Evolutionary conservation across 352 stramenopile species (phyloP), one percentile per base, ranked within the genome.

Genomic region (Phytophthora melonis): DNA sequence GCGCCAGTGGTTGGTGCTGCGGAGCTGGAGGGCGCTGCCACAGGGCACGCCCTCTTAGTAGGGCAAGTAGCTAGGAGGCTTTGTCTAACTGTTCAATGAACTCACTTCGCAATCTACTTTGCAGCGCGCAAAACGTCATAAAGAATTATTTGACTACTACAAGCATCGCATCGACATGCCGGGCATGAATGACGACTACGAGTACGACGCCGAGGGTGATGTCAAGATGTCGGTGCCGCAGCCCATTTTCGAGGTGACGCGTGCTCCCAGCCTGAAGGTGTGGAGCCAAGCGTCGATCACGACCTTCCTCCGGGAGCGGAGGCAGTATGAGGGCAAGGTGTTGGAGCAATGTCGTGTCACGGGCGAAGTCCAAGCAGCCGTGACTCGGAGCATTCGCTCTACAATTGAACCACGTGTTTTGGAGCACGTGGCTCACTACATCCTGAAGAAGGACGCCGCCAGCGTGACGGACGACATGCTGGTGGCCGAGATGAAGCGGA

Each of bases 181-280:
- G 13, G 32, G 50, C 34, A 60, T 60, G 21, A n/a, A n/a, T n/a
- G 58, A 55, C 19, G 60, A 39, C 32, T 39, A 39, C 32, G 32
- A 36, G 6, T 36, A 36, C 32, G 32, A 61, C 52, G 36, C 21
- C 32, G 61, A 61, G 25, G 49, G 61, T 10, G 50, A 70, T 19
- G 53, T 70, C 43, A 58, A 57, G 54, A 70, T 70, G 63, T 16
- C 63, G 25, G 41, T 58, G 16, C 41, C 39, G 3, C 63, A 64
- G 53, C 63, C 55, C 8, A 70, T 70, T 19, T 64, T 70, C 30
- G 63, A 70, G 41, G 41, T 63, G 5, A 10, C 13, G 32, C 1
- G 8, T 10, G 32, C 32, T 13, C 32, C 32, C 8, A 10, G 13
- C 8, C 32, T 39, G 32, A 13, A 7, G 32, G 32, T 39, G 32